These are phyloP conservation scores for Bothriochloa decipiens DNA, from an alignment of 176 grass and related monocot species.

Conservation along the genomic window DNA sequence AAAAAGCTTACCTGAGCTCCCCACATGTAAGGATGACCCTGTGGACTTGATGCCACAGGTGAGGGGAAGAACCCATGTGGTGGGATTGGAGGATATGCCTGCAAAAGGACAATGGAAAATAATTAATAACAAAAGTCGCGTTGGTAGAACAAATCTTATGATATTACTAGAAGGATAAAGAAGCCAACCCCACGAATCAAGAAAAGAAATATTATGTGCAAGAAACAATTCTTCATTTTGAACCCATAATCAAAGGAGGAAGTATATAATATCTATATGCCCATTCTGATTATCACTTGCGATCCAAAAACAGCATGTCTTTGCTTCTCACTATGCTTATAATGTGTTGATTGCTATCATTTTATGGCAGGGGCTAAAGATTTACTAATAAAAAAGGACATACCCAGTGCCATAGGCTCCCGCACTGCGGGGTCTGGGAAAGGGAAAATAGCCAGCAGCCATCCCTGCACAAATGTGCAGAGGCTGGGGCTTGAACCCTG, in stretches of 20 bases:
- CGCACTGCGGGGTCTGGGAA: too few relatives aligned
- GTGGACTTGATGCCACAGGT: conserved; percentile 70
- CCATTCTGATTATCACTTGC: background rate
- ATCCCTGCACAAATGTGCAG: too few relatives aligned
- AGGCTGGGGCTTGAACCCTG: too few relatives aligned
- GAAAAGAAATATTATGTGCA: background rate
- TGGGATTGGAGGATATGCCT: conserved; percentile 88
- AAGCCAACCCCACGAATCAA: background rate
- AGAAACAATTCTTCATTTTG: background rate
- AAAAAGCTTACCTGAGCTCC: conserved; percentile 70
- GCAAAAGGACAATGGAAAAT: conserved; percentile 28
- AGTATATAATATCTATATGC: background rate
- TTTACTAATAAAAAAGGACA: conserved; percentile 2
- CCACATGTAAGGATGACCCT: conserved; percentile 98
- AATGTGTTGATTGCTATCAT: background rate
- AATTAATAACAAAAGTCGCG: conserved; percentile 11
- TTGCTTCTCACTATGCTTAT: background rate
- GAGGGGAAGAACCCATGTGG: conserved; percentile 89
- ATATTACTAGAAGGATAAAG: conserved; percentile 4
- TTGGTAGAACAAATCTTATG: background rate
- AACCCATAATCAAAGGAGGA: background rate
- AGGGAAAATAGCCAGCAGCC: too few relatives aligned
- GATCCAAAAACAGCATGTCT: background rate
- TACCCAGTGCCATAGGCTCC: too few relatives aligned
- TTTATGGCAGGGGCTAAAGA: background rate